phyloP scores from a whole-genome alignment of 2,329 filamentous ascomycete genomes.

The Sporothrix brasiliensis region DNA sequence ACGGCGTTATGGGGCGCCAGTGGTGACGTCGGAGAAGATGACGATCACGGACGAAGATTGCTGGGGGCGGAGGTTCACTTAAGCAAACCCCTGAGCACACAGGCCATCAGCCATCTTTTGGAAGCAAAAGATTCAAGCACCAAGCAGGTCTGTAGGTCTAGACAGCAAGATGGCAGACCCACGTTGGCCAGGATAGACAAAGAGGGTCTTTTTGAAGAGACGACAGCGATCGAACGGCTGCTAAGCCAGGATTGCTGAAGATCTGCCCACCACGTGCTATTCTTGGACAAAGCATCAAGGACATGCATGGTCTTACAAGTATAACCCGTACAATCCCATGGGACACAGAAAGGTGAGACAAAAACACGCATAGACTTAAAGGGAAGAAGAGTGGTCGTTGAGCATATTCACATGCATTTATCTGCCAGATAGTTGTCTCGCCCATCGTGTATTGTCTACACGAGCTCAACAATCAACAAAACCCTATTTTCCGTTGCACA shows the following conservation, averaged over 20 bases:
- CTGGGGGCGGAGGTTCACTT: neutral
- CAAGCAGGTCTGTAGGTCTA: neutral
- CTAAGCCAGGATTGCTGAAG: neutral
- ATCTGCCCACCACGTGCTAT: constrained; percentile 14
- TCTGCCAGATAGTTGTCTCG: neutral
- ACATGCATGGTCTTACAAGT: neutral
- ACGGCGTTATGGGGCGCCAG: neutral
- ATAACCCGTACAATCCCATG: no score
- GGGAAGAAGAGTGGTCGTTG: neutral
- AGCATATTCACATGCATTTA: neutral
- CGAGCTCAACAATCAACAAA: neutral
- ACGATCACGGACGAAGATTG: neutral
- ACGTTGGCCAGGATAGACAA: neutral
- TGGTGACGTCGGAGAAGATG: constrained; percentile 29
- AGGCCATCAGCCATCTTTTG: neutral
- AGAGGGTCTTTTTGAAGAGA: neutral
- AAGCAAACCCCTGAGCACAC: neutral
- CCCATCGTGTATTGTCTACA: constrained; percentile 2
- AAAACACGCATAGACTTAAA: neutral
- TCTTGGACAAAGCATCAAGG: neutral
- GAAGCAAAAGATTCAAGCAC: neutral
- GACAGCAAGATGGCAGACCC: neutral
- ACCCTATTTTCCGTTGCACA: neutral
- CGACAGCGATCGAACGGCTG: constrained; percentile 10
- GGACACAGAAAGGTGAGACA: neutral